A percentile compares a stretch with the other conserved stretches of the same genome.
Evolutionary conservation across 495 filamentous ascomycete species (phyloP).

Genomic region (Tuber indicum): DNA sequence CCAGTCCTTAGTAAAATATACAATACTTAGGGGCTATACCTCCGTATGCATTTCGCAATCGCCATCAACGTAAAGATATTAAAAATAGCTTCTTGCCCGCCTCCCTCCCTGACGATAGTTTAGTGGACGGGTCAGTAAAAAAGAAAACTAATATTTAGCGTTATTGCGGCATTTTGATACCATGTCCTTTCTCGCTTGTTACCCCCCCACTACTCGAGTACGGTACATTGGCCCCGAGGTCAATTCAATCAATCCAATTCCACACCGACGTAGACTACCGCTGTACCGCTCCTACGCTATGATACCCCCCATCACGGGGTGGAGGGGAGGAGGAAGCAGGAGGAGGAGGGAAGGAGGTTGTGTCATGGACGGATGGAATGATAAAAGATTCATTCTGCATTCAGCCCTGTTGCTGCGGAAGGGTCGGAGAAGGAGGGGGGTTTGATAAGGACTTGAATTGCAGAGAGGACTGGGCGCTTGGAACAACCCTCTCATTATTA

Average conservation of each 20-base stretch:
- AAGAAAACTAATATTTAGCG: background rate
- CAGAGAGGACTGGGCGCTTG: background rate
- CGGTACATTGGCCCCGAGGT: background rate
- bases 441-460: background rate
- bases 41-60: conserved; percentile 7
- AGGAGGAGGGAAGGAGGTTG: background rate
- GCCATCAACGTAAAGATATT: background rate
- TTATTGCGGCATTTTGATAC: background rate
- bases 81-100: background rate
- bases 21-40: too few relatives aligned
- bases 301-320: background rate
- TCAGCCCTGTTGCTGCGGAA: background rate
- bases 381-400: background rate
- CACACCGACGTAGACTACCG: background rate
- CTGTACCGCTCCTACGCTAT: background rate
- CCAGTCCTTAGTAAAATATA: too few relatives aligned
- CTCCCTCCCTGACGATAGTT: background rate
- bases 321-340: background rate
- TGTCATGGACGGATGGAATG: background rate
- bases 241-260: background rate
- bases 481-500: background rate
- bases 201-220: background rate
- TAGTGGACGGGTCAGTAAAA: background rate
- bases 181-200: background rate
- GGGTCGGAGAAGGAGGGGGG: background rate